Conservation (phyloP, 441 rosid species). For the Brassica balearica region DNA sequence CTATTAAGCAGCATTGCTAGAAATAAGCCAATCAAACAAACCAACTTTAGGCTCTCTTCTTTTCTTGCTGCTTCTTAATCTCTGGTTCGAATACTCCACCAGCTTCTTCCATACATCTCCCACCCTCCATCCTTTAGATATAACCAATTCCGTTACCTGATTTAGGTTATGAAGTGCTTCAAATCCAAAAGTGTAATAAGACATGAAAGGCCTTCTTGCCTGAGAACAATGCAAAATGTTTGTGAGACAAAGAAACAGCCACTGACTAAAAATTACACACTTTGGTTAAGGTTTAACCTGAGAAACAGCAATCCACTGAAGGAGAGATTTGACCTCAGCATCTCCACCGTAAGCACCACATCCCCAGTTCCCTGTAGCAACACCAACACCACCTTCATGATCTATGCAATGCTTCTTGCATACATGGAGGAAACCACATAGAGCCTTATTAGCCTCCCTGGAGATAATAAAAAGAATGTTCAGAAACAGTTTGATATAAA, state of each 20-base stretch:
- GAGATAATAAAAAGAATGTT: constrained; percentile 10
- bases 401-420: constrained; percentile 48
- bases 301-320: constrained; percentile 96
- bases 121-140: constrained; percentile 73
- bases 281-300: constrained; percentile 53
- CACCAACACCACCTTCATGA: constrained; percentile 56
- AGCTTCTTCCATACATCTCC: constrained; percentile 86
- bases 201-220: constrained; percentile 75
- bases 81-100: constrained; percentile 68
- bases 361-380: constrained; percentile 95
- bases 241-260: constrained; percentile 7
- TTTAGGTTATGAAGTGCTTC: constrained; percentile 58
- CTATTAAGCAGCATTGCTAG: constrained; percentile 43
- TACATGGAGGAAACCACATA: constrained; percentile 74
- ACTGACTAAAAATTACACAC: neutral
- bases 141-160: constrained; percentile 71
- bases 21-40: constrained; percentile 84
- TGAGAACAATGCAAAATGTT: constrained; percentile 38
- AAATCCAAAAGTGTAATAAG: constrained; percentile 67
- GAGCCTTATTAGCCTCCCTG: constrained; percentile 87
- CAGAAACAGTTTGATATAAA: neutral
- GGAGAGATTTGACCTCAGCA: constrained; percentile 74
- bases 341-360: constrained; percentile 98
- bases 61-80: constrained; percentile 40
- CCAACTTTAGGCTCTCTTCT: constrained; percentile 54